Conservation (phyloP, 129 eudicot species). For the Flaveria trinervia region DNA sequence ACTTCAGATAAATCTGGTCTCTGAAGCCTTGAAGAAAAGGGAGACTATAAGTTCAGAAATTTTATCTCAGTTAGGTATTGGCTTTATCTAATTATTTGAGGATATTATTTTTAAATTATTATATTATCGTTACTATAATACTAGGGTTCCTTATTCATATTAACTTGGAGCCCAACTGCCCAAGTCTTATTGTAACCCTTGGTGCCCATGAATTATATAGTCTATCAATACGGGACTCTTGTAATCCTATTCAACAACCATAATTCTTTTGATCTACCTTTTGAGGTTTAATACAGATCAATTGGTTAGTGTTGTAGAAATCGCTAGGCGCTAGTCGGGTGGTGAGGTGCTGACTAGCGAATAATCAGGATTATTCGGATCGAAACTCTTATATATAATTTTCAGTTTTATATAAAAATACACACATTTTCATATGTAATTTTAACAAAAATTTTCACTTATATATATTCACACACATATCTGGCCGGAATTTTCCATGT, state of each 20-base stretch:
- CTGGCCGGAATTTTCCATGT: too few relatives aligned
- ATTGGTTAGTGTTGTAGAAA: too few relatives aligned
- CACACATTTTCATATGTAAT: too few relatives aligned
- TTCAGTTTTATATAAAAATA: too few relatives aligned
- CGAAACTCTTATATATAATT: too few relatives aligned
- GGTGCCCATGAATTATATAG: not conserved
- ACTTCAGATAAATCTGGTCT: conserved; percentile 76
- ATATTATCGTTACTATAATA: not conserved
- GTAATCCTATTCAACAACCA: conserved; percentile 8
- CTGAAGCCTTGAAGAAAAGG: conserved; percentile 54
- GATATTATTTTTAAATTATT: not conserved
- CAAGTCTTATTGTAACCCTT: not conserved
- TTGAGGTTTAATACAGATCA: not conserved
- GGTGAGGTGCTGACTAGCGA: too few relatives aligned
- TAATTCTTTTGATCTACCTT: not conserved
- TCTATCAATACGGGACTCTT: conserved; percentile 1
- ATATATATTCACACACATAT: too few relatives aligned
- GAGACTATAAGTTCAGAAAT: conserved; percentile 66
- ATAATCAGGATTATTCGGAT: too few relatives aligned
- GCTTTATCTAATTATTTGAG: not conserved
- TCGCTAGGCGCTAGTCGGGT: too few relatives aligned
- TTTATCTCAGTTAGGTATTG: conserved; percentile 84
- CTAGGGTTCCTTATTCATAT: too few relatives aligned
- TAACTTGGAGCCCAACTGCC: not conserved
- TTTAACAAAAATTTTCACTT: too few relatives aligned